These are phyloP conservation scores for Aspergillus niger DNA, from an alignment of 2,329 filamentous ascomycete species.

Conservation along the genomic window DNA sequence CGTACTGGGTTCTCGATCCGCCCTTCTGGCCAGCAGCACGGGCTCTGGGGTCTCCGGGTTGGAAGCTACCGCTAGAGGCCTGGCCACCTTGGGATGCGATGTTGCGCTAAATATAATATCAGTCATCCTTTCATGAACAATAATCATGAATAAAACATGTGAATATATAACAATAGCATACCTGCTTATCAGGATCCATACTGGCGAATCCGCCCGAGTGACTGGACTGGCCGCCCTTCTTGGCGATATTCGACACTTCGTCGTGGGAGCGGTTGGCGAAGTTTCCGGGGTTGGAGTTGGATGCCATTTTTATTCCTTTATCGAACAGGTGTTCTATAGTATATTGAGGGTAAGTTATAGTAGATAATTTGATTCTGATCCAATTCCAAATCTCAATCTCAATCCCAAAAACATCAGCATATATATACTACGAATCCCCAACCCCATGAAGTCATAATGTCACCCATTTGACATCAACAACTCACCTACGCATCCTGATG, in stretches of 20 bases:
- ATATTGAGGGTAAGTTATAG: no score
- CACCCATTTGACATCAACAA: no score
- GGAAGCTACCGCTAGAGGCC: conserved; percentile 57
- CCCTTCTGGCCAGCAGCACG: conserved; percentile 52
- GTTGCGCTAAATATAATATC: conserved; percentile 42
- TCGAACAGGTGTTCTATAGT: no score
- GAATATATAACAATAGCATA: conserved; percentile 8
- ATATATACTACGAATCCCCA: no score
- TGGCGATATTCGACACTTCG: conserved; percentile 48
- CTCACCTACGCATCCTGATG: no score
- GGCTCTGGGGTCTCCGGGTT: conserved; percentile 55
- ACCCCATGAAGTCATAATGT: no score
- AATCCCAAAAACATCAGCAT: no score
- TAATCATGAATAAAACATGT: no score
- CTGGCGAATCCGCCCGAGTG: conserved; percentile 32
- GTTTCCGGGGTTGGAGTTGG: conserved; percentile 2
- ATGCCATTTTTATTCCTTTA: not conserved
- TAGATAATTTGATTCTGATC: no score
- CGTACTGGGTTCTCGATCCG: conserved; percentile 5
- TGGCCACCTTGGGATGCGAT: conserved; percentile 60
- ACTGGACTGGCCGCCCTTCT: conserved; percentile 37
- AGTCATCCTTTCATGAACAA: no score
- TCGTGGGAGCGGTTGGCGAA: conserved; percentile 48
- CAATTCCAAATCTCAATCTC: no score
- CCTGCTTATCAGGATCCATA: conserved; percentile 36